Evolutionary conservation across 2,329 filamentous ascomycete genomes (phyloP).

Genomic region (Leptodontidium sp.): DNA sequence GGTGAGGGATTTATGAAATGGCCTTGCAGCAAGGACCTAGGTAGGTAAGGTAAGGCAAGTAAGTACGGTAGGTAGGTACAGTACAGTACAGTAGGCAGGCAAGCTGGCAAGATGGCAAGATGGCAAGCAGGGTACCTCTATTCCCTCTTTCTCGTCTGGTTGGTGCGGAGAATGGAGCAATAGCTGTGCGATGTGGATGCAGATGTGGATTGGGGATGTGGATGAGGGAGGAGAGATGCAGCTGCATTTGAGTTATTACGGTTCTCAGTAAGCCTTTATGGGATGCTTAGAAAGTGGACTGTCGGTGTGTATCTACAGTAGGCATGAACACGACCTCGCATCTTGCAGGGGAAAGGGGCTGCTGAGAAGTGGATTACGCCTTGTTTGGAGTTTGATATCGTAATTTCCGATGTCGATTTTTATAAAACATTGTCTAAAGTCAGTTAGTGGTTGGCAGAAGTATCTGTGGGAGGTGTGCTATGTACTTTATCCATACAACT

Average conservation of each 20-base stretch:
- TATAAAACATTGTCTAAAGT: background rate
- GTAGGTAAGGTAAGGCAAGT: no score
- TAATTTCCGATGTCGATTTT: slow-evolving; percentile 9
- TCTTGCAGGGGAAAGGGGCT: background rate
- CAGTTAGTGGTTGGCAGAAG: background rate
- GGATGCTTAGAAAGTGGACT: slow-evolving; percentile 3
- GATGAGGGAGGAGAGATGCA: background rate
- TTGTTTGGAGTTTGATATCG: slow-evolving; percentile 16
- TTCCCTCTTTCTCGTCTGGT: slow-evolving; percentile 7
- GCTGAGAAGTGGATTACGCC: slow-evolving; percentile 12
- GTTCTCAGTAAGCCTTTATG: slow-evolving; percentile 14
- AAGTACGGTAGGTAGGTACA: no score
- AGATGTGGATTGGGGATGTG: slow-evolving; percentile 5
- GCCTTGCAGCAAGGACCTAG: slow-evolving; percentile 10
- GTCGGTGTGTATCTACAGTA: background rate
- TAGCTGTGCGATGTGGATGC: background rate
- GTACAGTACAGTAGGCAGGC: background rate
- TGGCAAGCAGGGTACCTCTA: background rate
- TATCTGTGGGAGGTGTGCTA: no score
- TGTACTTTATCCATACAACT: background rate
- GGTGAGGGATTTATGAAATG: slow-evolving; percentile 28
- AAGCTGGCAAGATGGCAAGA: no score
- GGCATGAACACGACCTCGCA: slow-evolving; percentile 1
- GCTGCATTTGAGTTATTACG: slow-evolving; percentile 7
- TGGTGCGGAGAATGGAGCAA: slow-evolving; percentile 17